These are phyloP conservation scores for Astragalus membranaceus DNA, from an alignment of 306 rosid species.

Conservation along the genomic window DNA sequence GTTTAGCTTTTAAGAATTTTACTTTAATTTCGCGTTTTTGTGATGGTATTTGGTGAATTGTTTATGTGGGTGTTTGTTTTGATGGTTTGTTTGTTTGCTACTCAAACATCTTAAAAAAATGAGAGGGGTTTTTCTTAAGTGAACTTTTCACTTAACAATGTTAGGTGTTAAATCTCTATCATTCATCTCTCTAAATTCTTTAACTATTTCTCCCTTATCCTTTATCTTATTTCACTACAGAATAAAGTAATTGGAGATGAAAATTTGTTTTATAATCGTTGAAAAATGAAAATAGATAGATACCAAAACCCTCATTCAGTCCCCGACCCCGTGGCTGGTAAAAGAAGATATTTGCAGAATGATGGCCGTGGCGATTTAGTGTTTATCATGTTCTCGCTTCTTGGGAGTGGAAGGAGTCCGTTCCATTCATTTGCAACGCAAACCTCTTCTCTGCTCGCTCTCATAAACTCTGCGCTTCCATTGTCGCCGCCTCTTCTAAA, in stretches of 20 bases:
- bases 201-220: no score
- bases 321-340: not conserved
- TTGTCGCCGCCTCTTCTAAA: slow-evolving; percentile 38
- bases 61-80: not conserved
- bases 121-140: no score
- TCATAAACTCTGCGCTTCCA: slow-evolving; percentile 18
- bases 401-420: not conserved
- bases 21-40: not conserved
- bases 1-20: not conserved
- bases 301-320: not conserved
- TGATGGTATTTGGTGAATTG: not conserved
- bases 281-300: not conserved
- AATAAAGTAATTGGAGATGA: no score
- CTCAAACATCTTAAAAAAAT: no score
- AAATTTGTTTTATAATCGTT: no score
- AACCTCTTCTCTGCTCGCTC: slow-evolving; percentile 41
- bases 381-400: slow-evolving; percentile 25
- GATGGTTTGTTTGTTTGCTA: not conserved
- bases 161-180: no score
- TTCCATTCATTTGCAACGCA: slow-evolving; percentile 22
- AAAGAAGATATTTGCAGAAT: not conserved
- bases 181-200: no score
- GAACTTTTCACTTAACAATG: no score
- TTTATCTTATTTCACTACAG: no score
- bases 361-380: slow-evolving; percentile 43